Conservation (phyloP, 768 basidiomycete genomes). For the Xerocomellus intermedius region DNA sequence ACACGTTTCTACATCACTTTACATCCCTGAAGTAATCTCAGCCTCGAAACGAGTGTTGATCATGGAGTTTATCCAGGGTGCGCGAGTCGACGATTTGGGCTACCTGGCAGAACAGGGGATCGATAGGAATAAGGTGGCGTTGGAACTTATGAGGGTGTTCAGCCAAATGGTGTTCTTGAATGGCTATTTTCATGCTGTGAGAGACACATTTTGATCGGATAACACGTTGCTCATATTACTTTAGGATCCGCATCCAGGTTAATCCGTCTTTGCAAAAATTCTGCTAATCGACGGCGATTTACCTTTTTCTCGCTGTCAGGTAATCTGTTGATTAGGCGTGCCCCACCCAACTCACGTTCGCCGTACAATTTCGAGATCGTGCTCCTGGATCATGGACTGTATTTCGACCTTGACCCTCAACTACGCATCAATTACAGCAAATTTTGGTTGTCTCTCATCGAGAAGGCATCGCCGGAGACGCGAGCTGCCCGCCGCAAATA, state of each 20-base stretch:
- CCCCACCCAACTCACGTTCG: slow-evolving; percentile 58
- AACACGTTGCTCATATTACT: slow-evolving; percentile 14
- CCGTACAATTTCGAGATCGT: slow-evolving; percentile 97
- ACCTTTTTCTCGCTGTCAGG: slow-evolving; percentile 40
- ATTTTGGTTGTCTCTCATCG: slow-evolving; percentile 89
- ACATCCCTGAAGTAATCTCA: slow-evolving; percentile 80
- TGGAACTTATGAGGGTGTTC: slow-evolving; percentile 90
- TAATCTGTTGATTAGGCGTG: slow-evolving; percentile 87
- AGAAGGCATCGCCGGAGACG: slow-evolving; percentile 61
- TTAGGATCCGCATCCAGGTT: slow-evolving; percentile 89
- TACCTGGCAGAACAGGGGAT: slow-evolving; percentile 82
- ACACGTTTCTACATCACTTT: slow-evolving; percentile 70
- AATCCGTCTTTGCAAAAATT: slow-evolving; percentile 8
- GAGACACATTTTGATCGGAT: slow-evolving; percentile 25
- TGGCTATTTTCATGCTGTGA: slow-evolving; percentile 83
- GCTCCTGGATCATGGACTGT: slow-evolving; percentile 89
- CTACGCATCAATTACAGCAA: slow-evolving; percentile 82
- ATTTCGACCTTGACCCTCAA: slow-evolving; percentile 83
- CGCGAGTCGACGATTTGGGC: slow-evolving; percentile 80
- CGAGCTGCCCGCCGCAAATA: slow-evolving; percentile 76
- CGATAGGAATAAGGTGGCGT: slow-evolving; percentile 89
- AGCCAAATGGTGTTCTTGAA: slow-evolving; percentile 94
- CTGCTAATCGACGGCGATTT: slow-evolving; percentile 4
- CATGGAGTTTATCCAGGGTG: slow-evolving; percentile 94
- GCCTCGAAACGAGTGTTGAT: slow-evolving; percentile 83